phyloP scores from a whole-genome alignment of 139 green algal genomes.

The Edaphochlamys debaryana region DNA sequence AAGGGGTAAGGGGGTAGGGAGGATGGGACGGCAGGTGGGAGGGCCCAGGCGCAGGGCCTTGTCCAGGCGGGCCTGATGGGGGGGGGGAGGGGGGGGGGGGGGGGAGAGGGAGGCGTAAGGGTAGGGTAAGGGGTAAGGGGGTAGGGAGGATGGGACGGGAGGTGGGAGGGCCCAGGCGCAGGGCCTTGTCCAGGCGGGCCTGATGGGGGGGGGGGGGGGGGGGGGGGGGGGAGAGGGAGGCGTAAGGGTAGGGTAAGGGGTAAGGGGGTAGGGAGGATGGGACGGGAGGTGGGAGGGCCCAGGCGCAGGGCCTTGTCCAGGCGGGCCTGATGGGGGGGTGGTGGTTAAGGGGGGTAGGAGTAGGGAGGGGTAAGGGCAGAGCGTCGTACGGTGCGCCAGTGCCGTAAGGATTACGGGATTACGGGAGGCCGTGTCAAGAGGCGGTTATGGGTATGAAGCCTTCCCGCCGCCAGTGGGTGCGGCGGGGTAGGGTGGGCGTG shows the following conservation, averaged over 20 bases:
- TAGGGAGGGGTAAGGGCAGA: background rate
- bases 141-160: background rate
- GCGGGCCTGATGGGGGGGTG: slow-evolving; percentile 31
- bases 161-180: background rate
- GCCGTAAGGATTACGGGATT: too few relatives aligned
- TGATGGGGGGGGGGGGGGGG: slow-evolving; percentile 21
- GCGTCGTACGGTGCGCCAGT: too few relatives aligned
- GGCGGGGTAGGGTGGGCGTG: too few relatives aligned
- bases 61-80: slow-evolving; percentile 50
- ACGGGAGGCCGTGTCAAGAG: background rate
- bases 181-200: slow-evolving; percentile 27
- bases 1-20: too few relatives aligned
- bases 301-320: slow-evolving; percentile 12
- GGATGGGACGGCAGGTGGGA: background rate
- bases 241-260: background rate
- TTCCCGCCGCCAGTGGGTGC: too few relatives aligned
- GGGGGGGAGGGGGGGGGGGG: background rate
- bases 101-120: background rate
- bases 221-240: background rate
- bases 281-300: background rate
- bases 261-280: too few relatives aligned
- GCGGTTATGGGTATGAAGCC: too few relatives aligned
- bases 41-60: background rate
- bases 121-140: background rate
- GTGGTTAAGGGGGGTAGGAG: background rate